A percentile compares a stretch with the other conserved stretches of the same genome.
Conservation (phyloP, 2,329 filamentous ascomycete species). For the Aspergillus intermedius region DNA sequence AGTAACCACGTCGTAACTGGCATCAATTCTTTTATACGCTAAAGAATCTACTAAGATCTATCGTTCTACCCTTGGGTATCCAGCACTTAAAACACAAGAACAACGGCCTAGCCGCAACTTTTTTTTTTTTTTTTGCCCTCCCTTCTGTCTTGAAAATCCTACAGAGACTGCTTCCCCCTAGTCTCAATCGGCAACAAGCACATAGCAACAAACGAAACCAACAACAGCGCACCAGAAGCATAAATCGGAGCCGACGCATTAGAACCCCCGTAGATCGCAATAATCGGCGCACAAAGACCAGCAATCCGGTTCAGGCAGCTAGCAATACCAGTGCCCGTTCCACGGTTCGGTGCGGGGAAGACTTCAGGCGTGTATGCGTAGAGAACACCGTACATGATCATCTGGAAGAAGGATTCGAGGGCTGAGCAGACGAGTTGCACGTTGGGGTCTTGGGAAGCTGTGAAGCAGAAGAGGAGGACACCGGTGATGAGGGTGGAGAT, state of each 20-base stretch:
- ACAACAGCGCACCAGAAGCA: conserved; percentile 35
- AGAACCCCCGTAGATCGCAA: conserved; percentile 32
- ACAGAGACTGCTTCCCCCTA: conserved; percentile 33
- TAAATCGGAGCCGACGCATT: conserved; percentile 39
- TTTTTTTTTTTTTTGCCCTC: too few species aligned
- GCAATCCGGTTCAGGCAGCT: conserved; percentile 35
- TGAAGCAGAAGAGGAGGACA: conserved; percentile 51
- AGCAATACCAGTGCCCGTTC: conserved; percentile 44
- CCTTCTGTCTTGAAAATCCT: conserved; percentile 6
- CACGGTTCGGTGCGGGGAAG: conserved; percentile 47
- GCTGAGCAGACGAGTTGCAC: conserved; percentile 46
- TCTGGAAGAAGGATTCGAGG: conserved; percentile 49
- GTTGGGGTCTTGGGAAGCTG: conserved; percentile 40
- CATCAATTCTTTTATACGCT: too few species aligned
- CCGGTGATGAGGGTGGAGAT: conserved; percentile 47
- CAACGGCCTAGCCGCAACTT: too few species aligned
- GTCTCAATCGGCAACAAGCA: conserved; percentile 40
- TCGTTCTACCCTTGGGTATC: too few species aligned
- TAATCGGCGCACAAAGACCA: conserved; percentile 38
- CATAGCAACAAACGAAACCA: conserved; percentile 39
- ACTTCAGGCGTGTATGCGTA: conserved; percentile 52
- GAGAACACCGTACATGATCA: conserved; percentile 49
- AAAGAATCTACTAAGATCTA: too few species aligned
- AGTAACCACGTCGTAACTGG: too few species aligned
- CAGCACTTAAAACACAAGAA: too few species aligned